phyloP scores from a whole-genome alignment of 1,284 basidiomycete genomes.

The Fomitiporia mediterranea region DNA sequence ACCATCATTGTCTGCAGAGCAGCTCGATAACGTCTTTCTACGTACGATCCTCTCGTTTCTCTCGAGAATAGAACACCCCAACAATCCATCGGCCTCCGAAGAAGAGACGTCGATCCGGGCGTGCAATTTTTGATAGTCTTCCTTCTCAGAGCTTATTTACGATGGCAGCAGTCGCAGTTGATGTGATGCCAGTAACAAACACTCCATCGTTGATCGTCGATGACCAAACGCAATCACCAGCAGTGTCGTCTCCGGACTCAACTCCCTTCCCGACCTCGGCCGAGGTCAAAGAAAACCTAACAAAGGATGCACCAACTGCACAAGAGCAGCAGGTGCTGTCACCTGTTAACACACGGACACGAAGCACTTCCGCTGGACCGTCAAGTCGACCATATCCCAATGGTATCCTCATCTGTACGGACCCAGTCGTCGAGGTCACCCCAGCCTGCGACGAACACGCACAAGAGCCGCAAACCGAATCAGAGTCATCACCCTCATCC shows the following conservation, averaged over 20 bases:
- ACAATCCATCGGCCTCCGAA: too few relatives aligned
- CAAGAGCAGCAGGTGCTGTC: background rate
- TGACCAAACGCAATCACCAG: background rate
- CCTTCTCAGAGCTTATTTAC: background rate
- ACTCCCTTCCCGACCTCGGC: background rate
- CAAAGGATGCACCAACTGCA: background rate
- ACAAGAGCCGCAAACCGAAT: background rate
- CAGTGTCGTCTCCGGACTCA: background rate
- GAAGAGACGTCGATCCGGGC: too few relatives aligned
- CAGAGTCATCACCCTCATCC: background rate
- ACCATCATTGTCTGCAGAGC: background rate
- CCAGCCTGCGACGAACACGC: background rate
- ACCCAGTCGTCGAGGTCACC: constrained; percentile 5
- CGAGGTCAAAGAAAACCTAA: background rate
- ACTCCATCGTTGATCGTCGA: background rate
- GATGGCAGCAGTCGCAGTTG: constrained; percentile 1
- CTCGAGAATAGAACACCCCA: too few relatives aligned
- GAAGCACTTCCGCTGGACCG: background rate
- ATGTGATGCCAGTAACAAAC: background rate
- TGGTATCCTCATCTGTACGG: constrained; percentile 9
- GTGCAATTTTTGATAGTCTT: too few relatives aligned
- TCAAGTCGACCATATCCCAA: constrained; percentile 4
- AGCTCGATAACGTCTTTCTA: background rate
- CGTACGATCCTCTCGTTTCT: background rate
- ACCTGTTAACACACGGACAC: too few relatives aligned